Percentiles rank a stretch among this genome's conserved stretches.
Conservation (phyloP, 1,284 basidiomycete species). For the Apiotrichum brassicae region DNA sequence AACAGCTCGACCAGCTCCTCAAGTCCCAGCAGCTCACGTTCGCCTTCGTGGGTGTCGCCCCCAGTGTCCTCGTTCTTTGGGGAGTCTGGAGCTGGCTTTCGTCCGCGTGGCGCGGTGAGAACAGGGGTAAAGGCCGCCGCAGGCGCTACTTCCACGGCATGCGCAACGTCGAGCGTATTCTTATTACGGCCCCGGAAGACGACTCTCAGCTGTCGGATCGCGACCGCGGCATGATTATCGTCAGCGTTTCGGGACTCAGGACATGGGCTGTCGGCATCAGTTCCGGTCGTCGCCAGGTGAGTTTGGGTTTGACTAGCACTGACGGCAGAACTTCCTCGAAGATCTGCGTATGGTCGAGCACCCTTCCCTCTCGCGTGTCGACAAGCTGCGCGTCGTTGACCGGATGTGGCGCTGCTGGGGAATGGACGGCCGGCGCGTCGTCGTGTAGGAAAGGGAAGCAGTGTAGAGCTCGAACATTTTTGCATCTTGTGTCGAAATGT, state of each 20-base stretch:
- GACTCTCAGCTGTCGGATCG: constrained; percentile 45
- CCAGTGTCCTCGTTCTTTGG: constrained; percentile 76
- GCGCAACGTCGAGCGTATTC: constrained; percentile 63
- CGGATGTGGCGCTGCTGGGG: constrained; percentile 91
- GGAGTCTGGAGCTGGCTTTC: constrained; percentile 56
- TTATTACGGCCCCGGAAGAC: constrained; percentile 45
- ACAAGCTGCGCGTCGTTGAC: constrained; percentile 71
- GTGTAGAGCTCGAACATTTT: too few relatives aligned
- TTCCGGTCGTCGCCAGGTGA: constrained; percentile 25
- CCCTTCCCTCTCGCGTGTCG: constrained; percentile 56
- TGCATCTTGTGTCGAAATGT: too few relatives aligned
- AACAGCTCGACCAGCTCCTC: constrained; percentile 78
- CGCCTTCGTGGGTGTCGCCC: constrained; percentile 93
- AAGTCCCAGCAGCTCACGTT: constrained; percentile 95
- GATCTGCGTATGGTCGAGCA: constrained; percentile 81
- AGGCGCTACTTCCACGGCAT: constrained; percentile 47
- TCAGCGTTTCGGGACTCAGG: constrained; percentile 45
- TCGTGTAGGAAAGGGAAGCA: too few relatives aligned
- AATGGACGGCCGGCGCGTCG: constrained; percentile 20
- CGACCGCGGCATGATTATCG: constrained; percentile 49
- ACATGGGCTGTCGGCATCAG: constrained; percentile 43
- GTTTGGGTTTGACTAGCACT: constrained; percentile 17
- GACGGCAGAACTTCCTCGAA: constrained; percentile 65
- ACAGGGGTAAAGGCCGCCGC: constrained; percentile 41
- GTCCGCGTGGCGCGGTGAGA: constrained; percentile 50